Base-by-base conservation (phyloP, 768 basidiomycete genomes). In the Hemileccinum rubropunctum region DNA sequence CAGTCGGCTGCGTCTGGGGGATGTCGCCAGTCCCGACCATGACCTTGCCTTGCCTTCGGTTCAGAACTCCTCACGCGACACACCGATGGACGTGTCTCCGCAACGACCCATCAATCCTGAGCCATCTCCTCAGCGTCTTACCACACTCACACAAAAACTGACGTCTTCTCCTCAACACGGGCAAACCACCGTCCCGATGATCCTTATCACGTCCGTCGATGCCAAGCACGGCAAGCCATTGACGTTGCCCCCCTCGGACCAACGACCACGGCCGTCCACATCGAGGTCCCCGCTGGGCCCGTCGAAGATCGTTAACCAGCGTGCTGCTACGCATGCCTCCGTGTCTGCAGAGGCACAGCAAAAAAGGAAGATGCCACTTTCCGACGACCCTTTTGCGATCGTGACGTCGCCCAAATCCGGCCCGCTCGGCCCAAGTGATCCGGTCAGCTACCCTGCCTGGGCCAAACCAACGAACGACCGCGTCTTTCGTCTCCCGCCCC, bases 161-260 rank as follows among this genome's bases (percentile, higher is more conserved):
- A 8, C 1, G 13, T 28, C 41, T 18, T 23, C 32, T 3, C 15
- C 21, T 23, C 23, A 3, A 15, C 15, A 27, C 21, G 40, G 50
- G 14, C 47, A 58, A 18, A 48, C 45, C 11, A n/a, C 18, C 30
- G 42, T 63, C 17, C 63, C 63, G 1, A 52, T 42, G 45, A 64
- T 64, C 41, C 32, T 64, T 15, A 38, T 64, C 48, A 66, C 63
- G 2, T 64, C 63, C 34, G 64, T 52, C 20, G 61, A 52, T 13
- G 61, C 63, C 28, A 58, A 63, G 9, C 51, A 60, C n/a, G 36
- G 54, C 0, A 66, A 50, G 45, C 61, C 58, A 3, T 48, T 9
- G 28, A 30, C 28, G 8, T 9, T 63, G 11, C 61, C 52, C 9
- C 42, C 34, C 1, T 66, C 61, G 0, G 15, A 41, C 14, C 43